Conservation (phyloP, 352 stramenopile genomes). For the Globisporangium heterothallicum region DNA sequence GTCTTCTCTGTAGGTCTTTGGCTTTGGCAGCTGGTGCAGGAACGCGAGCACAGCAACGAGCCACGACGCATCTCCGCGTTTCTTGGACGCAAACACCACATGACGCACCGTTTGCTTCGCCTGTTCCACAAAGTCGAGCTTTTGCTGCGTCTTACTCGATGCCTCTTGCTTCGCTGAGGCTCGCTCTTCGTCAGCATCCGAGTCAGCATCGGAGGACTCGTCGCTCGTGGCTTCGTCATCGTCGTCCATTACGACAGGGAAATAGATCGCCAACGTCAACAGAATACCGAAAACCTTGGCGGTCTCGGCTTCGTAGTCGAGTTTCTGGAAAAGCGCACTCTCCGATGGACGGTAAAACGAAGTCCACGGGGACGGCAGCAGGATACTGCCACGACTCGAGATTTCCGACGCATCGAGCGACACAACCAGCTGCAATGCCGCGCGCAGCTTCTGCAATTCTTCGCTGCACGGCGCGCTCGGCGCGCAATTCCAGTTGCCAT, state of each 20-base stretch:
- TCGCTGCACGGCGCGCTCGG: constrained; percentile 7
- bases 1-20: constrained; percentile 22
- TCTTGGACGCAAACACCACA: constrained; percentile 34
- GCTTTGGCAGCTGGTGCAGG: constrained; percentile 36
- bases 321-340: constrained; percentile 21
- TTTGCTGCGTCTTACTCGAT: constrained; percentile 3
- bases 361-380: constrained; percentile 33
- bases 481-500: constrained; percentile 33
- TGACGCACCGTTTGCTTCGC: constrained; percentile 31
- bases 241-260: constrained; percentile 33
- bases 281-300: constrained; percentile 45
- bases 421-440: constrained; percentile 39
- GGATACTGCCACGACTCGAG: background rate
- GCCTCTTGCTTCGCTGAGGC: constrained; percentile 1
- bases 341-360: constrained; percentile 45
- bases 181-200: constrained; percentile 16
- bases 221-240: constrained; percentile 23
- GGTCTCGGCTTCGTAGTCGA: constrained; percentile 34
- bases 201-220: constrained; percentile 32
- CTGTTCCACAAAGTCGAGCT: constrained; percentile 24
- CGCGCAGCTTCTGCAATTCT: constrained; percentile 34
- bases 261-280: constrained; percentile 44
- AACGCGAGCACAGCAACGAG: constrained; percentile 37
- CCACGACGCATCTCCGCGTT: constrained; percentile 27
- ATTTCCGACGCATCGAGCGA: constrained; percentile 18